Conservation (phyloP, 1,284 basidiomycete species). For the Boletellus deceptivus region DNA sequence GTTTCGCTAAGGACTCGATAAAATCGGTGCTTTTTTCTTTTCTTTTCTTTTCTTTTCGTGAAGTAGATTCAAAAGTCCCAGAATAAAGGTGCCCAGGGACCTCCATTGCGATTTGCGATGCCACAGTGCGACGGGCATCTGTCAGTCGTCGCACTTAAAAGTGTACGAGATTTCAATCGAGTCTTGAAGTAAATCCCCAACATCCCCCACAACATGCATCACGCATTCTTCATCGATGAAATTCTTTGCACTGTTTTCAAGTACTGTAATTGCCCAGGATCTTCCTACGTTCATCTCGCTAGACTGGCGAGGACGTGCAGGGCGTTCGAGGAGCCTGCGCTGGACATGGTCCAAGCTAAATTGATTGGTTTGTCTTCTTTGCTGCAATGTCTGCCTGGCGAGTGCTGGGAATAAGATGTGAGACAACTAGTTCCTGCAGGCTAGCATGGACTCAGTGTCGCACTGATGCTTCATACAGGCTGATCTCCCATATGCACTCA, state of each 20-base stretch:
- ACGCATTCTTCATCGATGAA: slow-evolving; percentile 10
- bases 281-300: background rate
- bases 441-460: no score
- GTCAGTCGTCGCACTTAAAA: no score
- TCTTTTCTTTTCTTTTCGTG: no score
- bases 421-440: background rate
- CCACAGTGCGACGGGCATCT: no score
- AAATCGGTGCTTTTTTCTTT: no score
- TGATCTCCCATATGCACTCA: background rate
- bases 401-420: background rate
- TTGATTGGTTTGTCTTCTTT: slow-evolving; percentile 12
- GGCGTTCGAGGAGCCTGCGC: slow-evolving; percentile 13
- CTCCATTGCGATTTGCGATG: no score
- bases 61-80: no score
- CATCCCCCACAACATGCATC: slow-evolving; percentile 5
- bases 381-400: slow-evolving; percentile 9
- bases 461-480: no score
- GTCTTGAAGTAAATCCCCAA: no score
- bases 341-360: slow-evolving; percentile 11
- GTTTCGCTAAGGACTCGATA: no score
- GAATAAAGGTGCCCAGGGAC: no score
- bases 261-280: background rate
- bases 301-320: slow-evolving; percentile 14
- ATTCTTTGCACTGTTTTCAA: slow-evolving; percentile 12
- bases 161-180: no score